Evolutionary conservation across 1,284 basidiomycete genomes (phyloP).

Genomic region (Tremellales sp.): DNA sequence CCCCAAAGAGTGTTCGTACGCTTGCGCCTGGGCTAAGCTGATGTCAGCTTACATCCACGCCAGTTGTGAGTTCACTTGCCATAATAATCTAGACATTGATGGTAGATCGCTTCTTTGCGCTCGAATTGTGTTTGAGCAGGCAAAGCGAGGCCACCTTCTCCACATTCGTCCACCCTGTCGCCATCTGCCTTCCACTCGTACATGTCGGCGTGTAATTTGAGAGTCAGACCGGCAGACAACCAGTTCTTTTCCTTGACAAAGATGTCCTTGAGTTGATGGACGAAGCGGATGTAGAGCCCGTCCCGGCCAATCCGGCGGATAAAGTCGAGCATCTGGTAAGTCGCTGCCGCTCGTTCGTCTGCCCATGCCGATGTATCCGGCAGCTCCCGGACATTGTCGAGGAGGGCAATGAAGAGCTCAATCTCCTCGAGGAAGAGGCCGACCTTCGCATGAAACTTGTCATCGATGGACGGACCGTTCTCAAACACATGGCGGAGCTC

Average conservation of each 20-base stretch:
- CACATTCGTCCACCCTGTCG: slow-evolving; percentile 72
- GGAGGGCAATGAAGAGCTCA: slow-evolving; percentile 88
- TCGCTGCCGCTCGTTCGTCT: slow-evolving; percentile 90
- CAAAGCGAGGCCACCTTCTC: slow-evolving; percentile 64
- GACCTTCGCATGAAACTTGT: slow-evolving; percentile 70
- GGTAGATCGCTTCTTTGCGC: slow-evolving; percentile 83
- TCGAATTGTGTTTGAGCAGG: slow-evolving; percentile 92
- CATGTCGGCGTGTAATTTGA: slow-evolving; percentile 89
- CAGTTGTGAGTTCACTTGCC: slow-evolving; percentile 51
- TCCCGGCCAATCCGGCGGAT: slow-evolving; percentile 78
- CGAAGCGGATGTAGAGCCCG: slow-evolving; percentile 89
- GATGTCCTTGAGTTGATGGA: slow-evolving; percentile 85
- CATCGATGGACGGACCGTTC: slow-evolving; percentile 67
- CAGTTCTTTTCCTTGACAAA: slow-evolving; percentile 83
- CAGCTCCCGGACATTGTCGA: slow-evolving; percentile 85
- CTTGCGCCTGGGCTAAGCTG: slow-evolving; percentile 52
- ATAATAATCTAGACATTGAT: slow-evolving; percentile 80
- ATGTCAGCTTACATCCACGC: background rate
- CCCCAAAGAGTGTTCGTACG: slow-evolving; percentile 90
- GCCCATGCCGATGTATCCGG: slow-evolving; percentile 89
- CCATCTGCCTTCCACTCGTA: slow-evolving; percentile 81
- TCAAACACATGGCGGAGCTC: slow-evolving; percentile 86
- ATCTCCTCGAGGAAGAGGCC: slow-evolving; percentile 81
- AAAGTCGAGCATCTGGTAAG: slow-evolving; percentile 86
- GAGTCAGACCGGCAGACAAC: slow-evolving; percentile 84